phyloP scores from a whole-genome alignment of 352 stramenopile genomes.

The Pythium folliculosum region DNA sequence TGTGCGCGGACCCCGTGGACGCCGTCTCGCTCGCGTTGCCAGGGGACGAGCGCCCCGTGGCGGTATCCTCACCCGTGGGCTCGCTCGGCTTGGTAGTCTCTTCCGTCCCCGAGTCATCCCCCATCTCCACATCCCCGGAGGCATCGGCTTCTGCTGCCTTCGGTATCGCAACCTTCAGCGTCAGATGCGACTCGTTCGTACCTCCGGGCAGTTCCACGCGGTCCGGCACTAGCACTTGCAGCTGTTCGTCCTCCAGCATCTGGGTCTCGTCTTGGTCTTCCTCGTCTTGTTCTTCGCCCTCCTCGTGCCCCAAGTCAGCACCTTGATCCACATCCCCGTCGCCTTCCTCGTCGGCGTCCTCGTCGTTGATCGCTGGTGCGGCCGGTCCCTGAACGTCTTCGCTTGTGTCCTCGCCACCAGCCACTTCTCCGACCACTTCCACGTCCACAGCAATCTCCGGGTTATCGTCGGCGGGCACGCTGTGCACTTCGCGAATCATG shows the following conservation, averaged over 20 bases:
- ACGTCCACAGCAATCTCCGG: constrained; percentile 6
- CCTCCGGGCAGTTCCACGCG: constrained; percentile 15
- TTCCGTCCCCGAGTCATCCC: background rate
- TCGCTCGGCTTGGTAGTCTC: background rate
- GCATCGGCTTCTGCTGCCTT: background rate
- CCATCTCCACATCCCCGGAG: background rate
- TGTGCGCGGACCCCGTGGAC: background rate
- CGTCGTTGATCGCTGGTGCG: constrained; percentile 3
- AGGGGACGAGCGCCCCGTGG: background rate
- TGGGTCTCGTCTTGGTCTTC: constrained; percentile 23
- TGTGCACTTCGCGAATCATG: background rate
- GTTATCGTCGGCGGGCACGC: constrained; percentile 12
- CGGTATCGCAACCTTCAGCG: constrained; percentile 1
- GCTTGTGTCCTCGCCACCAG: background rate
- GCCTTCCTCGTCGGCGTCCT: background rate
- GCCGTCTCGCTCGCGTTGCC: constrained; percentile 4
- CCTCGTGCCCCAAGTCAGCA: background rate
- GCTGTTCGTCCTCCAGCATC: constrained; percentile 11
- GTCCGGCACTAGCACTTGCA: background rate
- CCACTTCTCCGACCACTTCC: constrained; percentile 1
- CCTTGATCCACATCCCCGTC: background rate
- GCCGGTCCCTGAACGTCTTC: constrained; percentile 3
- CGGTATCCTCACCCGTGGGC: background rate
- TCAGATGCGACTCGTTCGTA: background rate
- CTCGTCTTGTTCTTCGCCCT: background rate